A percentile compares a stretch with the other conserved stretches of the same genome.
Evolutionary conservation across 805 yeast species (phyloP).

Genomic region (Candida loeiensis): DNA sequence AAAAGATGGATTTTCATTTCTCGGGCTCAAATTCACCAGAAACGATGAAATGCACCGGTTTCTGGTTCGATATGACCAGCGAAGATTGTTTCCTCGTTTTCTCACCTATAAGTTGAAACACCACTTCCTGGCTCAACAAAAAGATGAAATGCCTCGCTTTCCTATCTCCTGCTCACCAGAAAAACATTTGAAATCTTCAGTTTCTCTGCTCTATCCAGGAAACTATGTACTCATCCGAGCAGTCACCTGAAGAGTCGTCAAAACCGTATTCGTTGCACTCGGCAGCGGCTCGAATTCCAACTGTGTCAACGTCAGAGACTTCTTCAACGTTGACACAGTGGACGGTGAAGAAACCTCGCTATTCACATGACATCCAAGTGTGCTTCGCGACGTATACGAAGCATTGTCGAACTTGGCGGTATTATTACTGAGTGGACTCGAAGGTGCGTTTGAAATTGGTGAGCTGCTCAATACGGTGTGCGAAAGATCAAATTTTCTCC

Average conservation of each 20-base stretch:
- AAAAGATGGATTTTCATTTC: no score
- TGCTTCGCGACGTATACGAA: conserved; percentile 16
- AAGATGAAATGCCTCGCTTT: no score
- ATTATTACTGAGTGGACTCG: conserved; percentile 20
- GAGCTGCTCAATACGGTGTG: conserved; percentile 16
- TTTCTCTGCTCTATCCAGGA: neutral
- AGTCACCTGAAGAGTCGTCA: conserved; percentile 43
- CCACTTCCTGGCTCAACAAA: no score
- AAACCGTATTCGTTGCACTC: conserved; percentile 31
- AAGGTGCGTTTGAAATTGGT: conserved; percentile 9
- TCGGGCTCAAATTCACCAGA: no score
- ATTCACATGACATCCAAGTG: conserved; percentile 9
- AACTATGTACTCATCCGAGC: conserved; percentile 36
- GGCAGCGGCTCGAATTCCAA: conserved; percentile 28
- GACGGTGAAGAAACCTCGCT: conserved; percentile 7
- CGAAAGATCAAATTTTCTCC: conserved; percentile 18
- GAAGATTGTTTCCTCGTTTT: no score
- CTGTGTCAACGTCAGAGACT: conserved; percentile 31
- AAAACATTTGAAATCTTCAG: neutral
- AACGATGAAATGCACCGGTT: no score
- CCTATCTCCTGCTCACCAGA: no score
- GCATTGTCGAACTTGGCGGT: conserved; percentile 14
- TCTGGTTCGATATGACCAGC: no score
- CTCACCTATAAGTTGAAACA: no score
- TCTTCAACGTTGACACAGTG: conserved; percentile 20